Evolutionary conservation across 169 alveolate genomes (phyloP), one percentile per base, ranked within the genome.

Genomic region (Plasmodium yoelii): DNA sequence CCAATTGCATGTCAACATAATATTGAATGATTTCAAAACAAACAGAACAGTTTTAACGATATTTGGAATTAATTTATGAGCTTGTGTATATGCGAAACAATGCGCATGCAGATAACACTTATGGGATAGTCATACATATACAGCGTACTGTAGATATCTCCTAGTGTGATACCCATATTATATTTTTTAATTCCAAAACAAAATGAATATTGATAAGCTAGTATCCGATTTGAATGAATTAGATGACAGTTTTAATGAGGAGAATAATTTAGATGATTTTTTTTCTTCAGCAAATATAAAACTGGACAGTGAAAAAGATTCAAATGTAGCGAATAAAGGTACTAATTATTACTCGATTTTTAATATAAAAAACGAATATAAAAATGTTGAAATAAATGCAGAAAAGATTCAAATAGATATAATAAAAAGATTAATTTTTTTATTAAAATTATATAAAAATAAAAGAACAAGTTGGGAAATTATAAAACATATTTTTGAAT

Each of bases 331-430:
- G 39, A 18, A 82, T 42, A 70, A 67, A 53, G 60, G 22, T 34
- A 34, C 42, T 5, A 59, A 56, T n/a, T 71, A 82, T 51, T 67
- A 46, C 26, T 55, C 90, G 13, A 82, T 67, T 82, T 82, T 82
- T 68, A 82, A 82, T 51, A 82, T 63, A 47, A 82, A 61, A 59
- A 82, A 82, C 49, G 90, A 82, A 44, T 82, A 67, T 12, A 67
- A 60, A 57, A 67, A 28, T n/a, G 39, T 51, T 10, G 72, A 65
- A 56, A 82, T 82, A 19, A 18, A 56, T 10, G 82, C 56, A 13
- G 90, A 82, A 42, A 65, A 82, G 24, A 82, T 70, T 9, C 90
- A 82, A 26, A 53, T 82, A 6, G 57, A 55, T 15, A 44, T 67
- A 9, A 22, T 82, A 44, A 56, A 82, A 47, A 57, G 68, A 18